A percentile compares a stretch with the other conserved stretches of the same genome.
phyloP scores from a whole-genome alignment of 2,329 filamentous ascomycete genomes.

The Hansfordia pulvinata region DNA sequence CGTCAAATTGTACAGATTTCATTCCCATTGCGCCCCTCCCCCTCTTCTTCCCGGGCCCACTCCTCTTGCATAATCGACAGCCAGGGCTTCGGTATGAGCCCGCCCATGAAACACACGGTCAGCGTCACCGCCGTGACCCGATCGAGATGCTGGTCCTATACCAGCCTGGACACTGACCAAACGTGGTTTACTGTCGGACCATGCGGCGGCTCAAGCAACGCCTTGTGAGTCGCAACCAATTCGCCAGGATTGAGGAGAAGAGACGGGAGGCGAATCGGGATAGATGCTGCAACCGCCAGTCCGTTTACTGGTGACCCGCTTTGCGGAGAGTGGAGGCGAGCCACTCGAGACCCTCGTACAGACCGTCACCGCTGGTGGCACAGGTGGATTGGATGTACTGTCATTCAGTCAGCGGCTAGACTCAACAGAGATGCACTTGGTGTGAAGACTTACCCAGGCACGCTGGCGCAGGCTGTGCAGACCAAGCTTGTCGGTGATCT shows the following conservation, averaged over 20 bases:
- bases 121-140: conserved; percentile 14
- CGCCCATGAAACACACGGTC: conserved; percentile 15
- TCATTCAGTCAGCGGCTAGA: conserved; percentile 11
- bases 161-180: conserved; percentile 12
- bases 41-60: conserved; percentile 18
- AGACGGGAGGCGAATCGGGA: conserved; percentile 26
- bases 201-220: conserved; percentile 40
- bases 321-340: conserved; percentile 74
- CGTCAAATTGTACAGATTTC: conserved; percentile 24
- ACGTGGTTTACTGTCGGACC: conserved; percentile 33
- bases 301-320: conserved; percentile 48
- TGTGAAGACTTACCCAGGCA: conserved; percentile 69
- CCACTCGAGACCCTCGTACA: conserved; percentile 98
- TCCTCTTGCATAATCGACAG: no score
- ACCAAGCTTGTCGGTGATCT: conserved; percentile 99
- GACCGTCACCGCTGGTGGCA: conserved; percentile 96
- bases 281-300: conserved; percentile 17
- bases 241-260: conserved; percentile 28
- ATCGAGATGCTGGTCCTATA: conserved; percentile 13
- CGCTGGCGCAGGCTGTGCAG: conserved; percentile 98
- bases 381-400: conserved; percentile 99
- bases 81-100: no score
- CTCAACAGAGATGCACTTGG: conserved; percentile 3
- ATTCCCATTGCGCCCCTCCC: conserved; percentile 20
- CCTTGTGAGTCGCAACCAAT: conserved; percentile 46